phyloP scores from a whole-genome alignment of 495 filamentous ascomycete species.

The Umbilicaria muhlenbergii region DNA sequence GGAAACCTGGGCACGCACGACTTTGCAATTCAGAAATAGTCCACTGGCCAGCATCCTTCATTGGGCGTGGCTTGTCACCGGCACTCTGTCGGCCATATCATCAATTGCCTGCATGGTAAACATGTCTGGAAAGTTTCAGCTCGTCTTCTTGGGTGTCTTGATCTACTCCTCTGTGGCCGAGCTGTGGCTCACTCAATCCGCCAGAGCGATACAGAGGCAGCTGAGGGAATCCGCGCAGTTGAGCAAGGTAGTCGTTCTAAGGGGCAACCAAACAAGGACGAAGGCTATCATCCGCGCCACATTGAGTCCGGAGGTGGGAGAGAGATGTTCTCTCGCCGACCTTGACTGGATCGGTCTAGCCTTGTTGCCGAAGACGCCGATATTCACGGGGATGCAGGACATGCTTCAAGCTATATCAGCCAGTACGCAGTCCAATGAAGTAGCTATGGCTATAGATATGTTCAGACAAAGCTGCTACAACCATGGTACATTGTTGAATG shows the following conservation, averaged over 20 bases:
- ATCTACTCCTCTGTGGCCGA: constrained; percentile 17
- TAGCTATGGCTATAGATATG: constrained; percentile 7
- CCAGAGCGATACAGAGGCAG: constrained; percentile 12
- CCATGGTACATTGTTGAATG: neutral
- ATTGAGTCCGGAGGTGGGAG: constrained; percentile 2
- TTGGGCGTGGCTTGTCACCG: constrained; percentile 14
- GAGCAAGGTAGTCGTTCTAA: neutral
- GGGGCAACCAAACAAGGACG: constrained; percentile 11
- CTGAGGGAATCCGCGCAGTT: constrained; percentile 6
- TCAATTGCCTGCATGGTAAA: constrained; percentile 22
- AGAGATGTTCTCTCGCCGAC: constrained; percentile 9
- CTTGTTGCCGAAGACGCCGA: constrained; percentile 10
- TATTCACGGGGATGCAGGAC: constrained; percentile 15
- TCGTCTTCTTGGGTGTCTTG: constrained; percentile 15
- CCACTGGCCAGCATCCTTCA: constrained; percentile 8
- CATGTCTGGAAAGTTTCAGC: constrained; percentile 16
- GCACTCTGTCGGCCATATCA: constrained; percentile 14
- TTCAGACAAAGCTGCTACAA: neutral
- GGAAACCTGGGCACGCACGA: constrained; percentile 18
- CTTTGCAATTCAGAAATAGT: constrained; percentile 16
- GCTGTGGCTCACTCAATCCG: constrained; percentile 14
- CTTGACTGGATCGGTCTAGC: constrained; percentile 16
- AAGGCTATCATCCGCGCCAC: constrained; percentile 15
- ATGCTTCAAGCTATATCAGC: neutral
- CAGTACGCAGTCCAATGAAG: constrained; percentile 1